Percentiles rank a stretch among this genome's conserved stretches.
These are phyloP conservation scores for Perkinsus olseni DNA, from an alignment of 169 alveolate genomes.

Conservation along the genomic window DNA sequence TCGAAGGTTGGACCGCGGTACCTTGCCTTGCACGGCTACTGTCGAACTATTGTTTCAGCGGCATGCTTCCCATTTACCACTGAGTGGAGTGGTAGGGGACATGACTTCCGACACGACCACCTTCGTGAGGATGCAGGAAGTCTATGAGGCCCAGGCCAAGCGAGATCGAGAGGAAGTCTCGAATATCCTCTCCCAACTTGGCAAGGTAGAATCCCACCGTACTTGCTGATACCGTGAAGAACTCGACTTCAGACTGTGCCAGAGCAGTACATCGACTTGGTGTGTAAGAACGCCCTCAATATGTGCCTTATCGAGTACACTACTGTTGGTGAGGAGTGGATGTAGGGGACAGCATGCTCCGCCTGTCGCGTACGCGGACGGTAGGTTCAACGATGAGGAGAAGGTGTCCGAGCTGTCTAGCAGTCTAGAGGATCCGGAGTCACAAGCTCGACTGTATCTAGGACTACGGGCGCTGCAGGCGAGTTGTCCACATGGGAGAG, in stretches of 20 bases:
- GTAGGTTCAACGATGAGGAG: background rate
- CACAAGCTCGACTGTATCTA: background rate
- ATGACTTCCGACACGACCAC: conserved; percentile 54
- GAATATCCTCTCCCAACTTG: background rate
- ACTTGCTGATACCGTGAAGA: background rate
- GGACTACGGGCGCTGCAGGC: background rate
- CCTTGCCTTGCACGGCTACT: background rate
- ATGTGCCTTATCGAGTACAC: background rate
- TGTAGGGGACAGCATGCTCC: background rate
- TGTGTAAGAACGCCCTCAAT: background rate
- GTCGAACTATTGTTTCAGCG: background rate
- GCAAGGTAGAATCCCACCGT: background rate
- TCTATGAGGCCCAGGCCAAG: conserved; percentile 44
- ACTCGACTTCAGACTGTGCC: background rate
- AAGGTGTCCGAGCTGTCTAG: background rate
- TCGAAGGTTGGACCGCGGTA: conserved; percentile 22
- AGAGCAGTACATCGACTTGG: background rate
- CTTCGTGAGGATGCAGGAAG: conserved; percentile 41
- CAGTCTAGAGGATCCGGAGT: background rate
- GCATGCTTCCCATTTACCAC: conserved; percentile 37
- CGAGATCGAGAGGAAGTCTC: conserved; percentile 26
- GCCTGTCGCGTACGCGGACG: no score
- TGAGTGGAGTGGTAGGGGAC: conserved; percentile 60
- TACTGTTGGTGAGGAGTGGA: background rate
- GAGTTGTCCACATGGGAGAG: background rate